A percentile compares a stretch with the other conserved stretches of the same genome.
Evolutionary conservation across 2,329 filamentous ascomycete genomes (phyloP).

Genomic region (Cytospora schulzeri): DNA sequence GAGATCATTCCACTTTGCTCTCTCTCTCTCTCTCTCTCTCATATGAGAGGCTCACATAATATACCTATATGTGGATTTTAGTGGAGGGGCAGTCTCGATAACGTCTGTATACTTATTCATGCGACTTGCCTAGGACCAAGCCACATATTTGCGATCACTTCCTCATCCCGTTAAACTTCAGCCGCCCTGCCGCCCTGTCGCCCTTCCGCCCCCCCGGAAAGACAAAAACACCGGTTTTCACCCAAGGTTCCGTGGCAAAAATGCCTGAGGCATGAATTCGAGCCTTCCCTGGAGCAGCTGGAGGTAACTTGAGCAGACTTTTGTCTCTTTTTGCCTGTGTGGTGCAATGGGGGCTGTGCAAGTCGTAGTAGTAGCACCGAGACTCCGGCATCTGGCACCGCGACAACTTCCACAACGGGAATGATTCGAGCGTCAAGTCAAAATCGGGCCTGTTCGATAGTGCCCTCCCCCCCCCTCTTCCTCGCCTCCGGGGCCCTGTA

Average conservation of each 20-base stretch:
- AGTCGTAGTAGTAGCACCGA: conserved; percentile 4
- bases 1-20: too few species aligned
- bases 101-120: too few species aligned
- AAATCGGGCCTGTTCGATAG: background rate
- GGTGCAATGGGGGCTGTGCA: conserved; percentile 19
- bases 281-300: background rate
- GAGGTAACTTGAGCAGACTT: conserved; percentile 13
- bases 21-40: too few species aligned
- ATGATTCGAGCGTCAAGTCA: background rate
- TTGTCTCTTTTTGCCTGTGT: conserved; percentile 3
- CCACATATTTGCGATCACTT: conserved; percentile 1
- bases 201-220: too few species aligned
- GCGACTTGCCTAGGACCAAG: too few species aligned
- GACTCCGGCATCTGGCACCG: background rate
- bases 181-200: too few species aligned
- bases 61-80: too few species aligned
- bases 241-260: conserved; percentile 14
- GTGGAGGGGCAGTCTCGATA: too few species aligned
- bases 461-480: background rate
- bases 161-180: conserved; percentile 13
- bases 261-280: too few species aligned
- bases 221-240: too few species aligned
- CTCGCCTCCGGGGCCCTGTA: too few species aligned
- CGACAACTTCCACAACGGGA: conserved; percentile 1
- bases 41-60: too few species aligned